Conservation (phyloP, 1,284 basidiomycete genomes). For the Sporisorium exsertum region DNA sequence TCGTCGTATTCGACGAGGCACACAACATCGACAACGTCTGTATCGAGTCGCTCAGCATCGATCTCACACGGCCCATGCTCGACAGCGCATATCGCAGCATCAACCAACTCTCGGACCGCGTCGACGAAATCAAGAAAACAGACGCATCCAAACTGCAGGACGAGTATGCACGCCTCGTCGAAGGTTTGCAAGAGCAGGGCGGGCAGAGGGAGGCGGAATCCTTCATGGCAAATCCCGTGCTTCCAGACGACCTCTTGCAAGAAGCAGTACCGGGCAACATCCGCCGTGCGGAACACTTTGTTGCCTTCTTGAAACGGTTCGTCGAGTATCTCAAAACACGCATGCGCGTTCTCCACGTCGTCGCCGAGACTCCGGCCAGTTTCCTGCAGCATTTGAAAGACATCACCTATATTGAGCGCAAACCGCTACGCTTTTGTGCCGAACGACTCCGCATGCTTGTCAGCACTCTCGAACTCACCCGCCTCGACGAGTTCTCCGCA, state of each 20-base stretch:
- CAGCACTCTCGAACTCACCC: constrained; percentile 87
- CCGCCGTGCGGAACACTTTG: constrained; percentile 97
- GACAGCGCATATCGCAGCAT: constrained; percentile 94
- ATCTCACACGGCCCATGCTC: constrained; percentile 97
- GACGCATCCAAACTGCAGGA: constrained; percentile 95
- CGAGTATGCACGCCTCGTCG: constrained; percentile 95
- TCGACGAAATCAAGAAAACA: constrained; percentile 95
- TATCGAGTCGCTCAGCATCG: constrained; percentile 97
- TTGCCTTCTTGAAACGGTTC: constrained; percentile 96
- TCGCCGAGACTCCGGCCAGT: constrained; percentile 98
- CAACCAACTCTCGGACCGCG: constrained; percentile 85
- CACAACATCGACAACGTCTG: constrained; percentile 99
- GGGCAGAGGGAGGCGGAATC: constrained; percentile 79
- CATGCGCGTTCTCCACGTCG: constrained; percentile 98
- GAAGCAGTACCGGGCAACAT: constrained; percentile 99
- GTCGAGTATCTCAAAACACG: constrained; percentile 99
- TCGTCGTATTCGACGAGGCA: constrained; percentile 99
- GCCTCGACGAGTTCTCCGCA: constrained; percentile 89
- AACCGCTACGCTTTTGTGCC: constrained; percentile 96
- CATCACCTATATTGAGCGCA: constrained; percentile 96
- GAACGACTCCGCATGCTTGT: constrained; percentile 94
- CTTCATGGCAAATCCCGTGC: constrained; percentile 86
- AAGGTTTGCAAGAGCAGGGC: constrained; percentile 80
- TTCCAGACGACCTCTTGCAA: constrained; percentile 92
- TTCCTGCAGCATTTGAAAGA: constrained; percentile 99